Evolutionary conservation across 2,329 filamentous ascomycete genomes (phyloP).

Genomic region (Helotiales sp.): DNA sequence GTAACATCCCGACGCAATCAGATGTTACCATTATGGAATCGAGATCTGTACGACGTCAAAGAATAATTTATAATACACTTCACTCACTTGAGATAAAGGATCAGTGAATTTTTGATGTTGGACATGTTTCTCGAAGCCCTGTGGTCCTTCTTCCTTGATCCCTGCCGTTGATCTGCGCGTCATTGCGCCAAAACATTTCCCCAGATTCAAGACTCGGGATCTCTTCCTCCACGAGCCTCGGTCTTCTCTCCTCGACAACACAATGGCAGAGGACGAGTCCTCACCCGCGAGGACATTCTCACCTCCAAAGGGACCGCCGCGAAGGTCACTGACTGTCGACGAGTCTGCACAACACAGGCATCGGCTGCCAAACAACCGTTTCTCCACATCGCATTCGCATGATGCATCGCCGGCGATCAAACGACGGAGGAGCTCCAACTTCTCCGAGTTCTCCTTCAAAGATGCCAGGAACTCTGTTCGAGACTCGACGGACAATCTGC

Average conservation of each 20-base stretch:
- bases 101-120: not conserved
- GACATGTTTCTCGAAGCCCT: not conserved
- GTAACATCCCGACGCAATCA: not conserved
- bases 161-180: not conserved
- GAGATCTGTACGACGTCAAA: not conserved
- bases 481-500: conserved; percentile 68
- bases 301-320: conserved; percentile 8
- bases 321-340: conserved; percentile 19
- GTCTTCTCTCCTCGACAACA: not conserved
- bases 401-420: conserved; percentile 16
- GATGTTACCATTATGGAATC: not conserved
- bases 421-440: conserved; percentile 71
- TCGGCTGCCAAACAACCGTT: conserved; percentile 25
- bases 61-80: too few species aligned
- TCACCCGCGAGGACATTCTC: conserved; percentile 10
- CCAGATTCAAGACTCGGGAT: not conserved
- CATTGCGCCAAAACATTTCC: not conserved
- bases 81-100: not conserved
- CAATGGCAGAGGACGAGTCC: conserved; percentile 13
- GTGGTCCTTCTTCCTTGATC: not conserved
- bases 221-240: not conserved
- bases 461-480: conserved; percentile 65
- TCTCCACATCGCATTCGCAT: conserved; percentile 29
- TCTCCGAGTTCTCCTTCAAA: conserved; percentile 73
- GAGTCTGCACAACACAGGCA: conserved; percentile 25